Percentiles rank a stretch among this genome's conserved stretches.
phyloP scores from a whole-genome alignment of 148 eudicot species.

The Pharnaceum exiguum region DNA sequence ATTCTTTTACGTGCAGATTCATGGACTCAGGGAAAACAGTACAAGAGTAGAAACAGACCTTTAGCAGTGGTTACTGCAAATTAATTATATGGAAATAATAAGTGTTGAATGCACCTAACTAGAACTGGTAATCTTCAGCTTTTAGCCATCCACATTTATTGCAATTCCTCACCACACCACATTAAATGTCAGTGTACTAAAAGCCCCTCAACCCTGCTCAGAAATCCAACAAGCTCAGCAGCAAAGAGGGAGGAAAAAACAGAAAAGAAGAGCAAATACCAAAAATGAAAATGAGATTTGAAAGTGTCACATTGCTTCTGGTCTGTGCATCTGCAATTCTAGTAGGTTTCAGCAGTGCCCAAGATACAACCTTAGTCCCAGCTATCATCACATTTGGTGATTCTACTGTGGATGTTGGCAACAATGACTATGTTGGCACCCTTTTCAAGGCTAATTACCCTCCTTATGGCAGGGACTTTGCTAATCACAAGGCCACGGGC shows the following conservation, averaged over 20 bases:
- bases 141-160: conserved; percentile 16
- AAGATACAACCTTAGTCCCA: conserved; percentile 57
- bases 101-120: no score
- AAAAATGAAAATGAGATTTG: conserved; percentile 21
- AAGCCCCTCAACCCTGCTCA: neutral
- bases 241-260: neutral
- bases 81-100: no score
- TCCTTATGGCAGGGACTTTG: conserved; percentile 85
- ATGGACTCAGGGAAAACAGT: no score
- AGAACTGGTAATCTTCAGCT: no score
- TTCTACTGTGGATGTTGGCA: conserved; percentile 84
- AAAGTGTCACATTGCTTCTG: conserved; percentile 10
- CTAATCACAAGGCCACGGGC: conserved; percentile 65
- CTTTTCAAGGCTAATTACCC: conserved; percentile 84
- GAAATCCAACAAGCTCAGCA: neutral
- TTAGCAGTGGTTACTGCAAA: no score
- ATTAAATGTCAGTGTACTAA: conserved; percentile 8
- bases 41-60: no score
- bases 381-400: conserved; percentile 88
- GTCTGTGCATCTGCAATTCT: neutral
- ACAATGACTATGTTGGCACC: conserved; percentile 76
- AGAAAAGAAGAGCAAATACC: neutral
- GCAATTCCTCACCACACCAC: conserved; percentile 8
- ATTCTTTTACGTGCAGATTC: no score
- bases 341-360: conserved; percentile 34